Conservation (phyloP, 768 basidiomycete species). For the Asterophora lycoperdoides region DNA sequence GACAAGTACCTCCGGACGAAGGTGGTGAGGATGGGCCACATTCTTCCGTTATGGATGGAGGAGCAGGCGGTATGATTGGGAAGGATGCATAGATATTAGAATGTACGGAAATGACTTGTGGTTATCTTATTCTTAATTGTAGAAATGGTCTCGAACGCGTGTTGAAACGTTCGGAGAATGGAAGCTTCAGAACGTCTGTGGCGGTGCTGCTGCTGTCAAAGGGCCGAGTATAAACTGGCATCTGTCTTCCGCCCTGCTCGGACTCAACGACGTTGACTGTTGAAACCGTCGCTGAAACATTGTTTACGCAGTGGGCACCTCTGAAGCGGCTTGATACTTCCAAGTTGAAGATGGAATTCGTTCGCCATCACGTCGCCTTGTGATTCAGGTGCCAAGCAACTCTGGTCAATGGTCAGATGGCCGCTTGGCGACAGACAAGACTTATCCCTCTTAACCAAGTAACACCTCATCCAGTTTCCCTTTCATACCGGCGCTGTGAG, state of each 20-base stretch:
- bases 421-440: conserved; percentile 6
- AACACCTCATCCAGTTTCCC: background rate
- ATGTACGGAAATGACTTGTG: background rate
- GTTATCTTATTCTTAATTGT: conserved; percentile 2
- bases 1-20: conserved; percentile 96
- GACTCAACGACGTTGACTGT: too few relatives aligned
- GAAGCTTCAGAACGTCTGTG: background rate
- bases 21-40: conserved; percentile 95
- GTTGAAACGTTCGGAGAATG: too few relatives aligned
- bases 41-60: conserved; percentile 61
- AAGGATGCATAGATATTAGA: conserved; percentile 14
- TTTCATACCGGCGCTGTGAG: background rate
- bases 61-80: conserved; percentile 25
- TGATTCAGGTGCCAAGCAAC: background rate
- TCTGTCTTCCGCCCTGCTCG: too few relatives aligned
- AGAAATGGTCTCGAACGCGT: background rate
- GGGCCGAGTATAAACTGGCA: background rate
- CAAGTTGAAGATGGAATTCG: too few relatives aligned
- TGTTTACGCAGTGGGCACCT: too few relatives aligned
- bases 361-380: background rate
- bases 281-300: too few relatives aligned
- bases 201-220: background rate
- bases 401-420: background rate
- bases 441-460: background rate
- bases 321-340: background rate